Conservation (phyloP, 192 early-diverging fungal species). For the Podila horticola region DNA sequence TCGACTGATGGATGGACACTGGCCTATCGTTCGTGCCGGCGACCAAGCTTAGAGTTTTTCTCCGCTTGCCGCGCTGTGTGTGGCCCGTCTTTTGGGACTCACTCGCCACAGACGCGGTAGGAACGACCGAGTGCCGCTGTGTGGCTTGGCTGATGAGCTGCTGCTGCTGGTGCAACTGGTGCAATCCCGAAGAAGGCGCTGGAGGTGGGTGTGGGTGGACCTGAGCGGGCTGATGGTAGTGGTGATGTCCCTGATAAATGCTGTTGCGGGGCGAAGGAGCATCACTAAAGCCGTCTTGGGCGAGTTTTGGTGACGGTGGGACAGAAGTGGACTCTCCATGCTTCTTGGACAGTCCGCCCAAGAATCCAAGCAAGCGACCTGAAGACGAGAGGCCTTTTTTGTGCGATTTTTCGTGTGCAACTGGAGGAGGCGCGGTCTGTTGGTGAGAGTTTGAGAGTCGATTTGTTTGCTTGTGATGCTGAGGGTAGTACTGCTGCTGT, state of each 20-base stretch:
- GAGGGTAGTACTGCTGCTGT: background rate
- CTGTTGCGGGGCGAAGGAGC: conserved; percentile 5
- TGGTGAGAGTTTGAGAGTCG: background rate
- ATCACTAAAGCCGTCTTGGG: background rate
- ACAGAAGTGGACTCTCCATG: conserved; percentile 18
- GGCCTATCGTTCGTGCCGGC: conserved; percentile 26
- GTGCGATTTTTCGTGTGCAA: conserved; percentile 20
- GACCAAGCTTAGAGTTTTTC: conserved; percentile 42
- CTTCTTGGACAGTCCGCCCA: conserved; percentile 43
- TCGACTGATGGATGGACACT: background rate
- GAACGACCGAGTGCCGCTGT: background rate
- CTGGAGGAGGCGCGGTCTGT: background rate
- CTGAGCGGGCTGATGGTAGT: background rate
- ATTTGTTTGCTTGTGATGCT: background rate
- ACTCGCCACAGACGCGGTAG: background rate
- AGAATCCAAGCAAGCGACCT: conserved; percentile 36
- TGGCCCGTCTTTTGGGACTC: conserved; percentile 30
- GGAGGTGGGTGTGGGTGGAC: background rate
- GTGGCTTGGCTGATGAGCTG: background rate
- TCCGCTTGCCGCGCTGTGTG: conserved; percentile 35
- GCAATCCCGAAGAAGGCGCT: conserved; percentile 8
- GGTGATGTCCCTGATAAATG: background rate
- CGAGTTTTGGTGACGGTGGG: background rate
- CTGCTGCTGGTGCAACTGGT: conserved; percentile 2
- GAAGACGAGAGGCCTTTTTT: conserved; percentile 34